Evolutionary conservation across 2,329 filamentous ascomycete species (phyloP).

Genomic region (Dothistroma septosporum): DNA sequence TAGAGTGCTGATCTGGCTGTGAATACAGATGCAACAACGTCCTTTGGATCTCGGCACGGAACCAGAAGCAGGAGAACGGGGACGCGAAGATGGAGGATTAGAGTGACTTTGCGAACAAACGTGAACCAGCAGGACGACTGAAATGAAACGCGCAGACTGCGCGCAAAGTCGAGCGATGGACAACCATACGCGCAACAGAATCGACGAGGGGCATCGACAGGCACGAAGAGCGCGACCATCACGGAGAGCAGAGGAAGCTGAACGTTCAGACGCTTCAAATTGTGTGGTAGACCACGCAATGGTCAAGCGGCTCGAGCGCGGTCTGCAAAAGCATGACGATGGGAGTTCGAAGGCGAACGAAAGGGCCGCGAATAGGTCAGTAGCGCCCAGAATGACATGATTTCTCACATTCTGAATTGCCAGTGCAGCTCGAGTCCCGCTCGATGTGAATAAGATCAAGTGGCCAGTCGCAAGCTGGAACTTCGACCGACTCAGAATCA

Average conservation of each 20-base stretch:
- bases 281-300: too few relatives aligned
- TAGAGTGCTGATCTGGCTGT: background rate
- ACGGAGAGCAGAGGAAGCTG: too few relatives aligned
- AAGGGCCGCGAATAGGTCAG: slow-evolving; percentile 7
- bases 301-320: background rate
- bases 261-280: too few relatives aligned
- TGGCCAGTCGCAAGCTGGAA: background rate
- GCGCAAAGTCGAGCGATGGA: background rate
- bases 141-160: background rate
- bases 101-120: background rate
- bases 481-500: too few relatives aligned
- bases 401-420: background rate
- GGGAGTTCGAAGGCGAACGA: background rate
- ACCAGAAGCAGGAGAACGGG: slow-evolving; percentile 28
- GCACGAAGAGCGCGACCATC: background rate
- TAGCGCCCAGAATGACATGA: slow-evolving; percentile 5
- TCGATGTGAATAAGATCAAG: background rate
- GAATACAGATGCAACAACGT: slow-evolving; percentile 82
- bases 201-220: background rate
- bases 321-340: background rate
- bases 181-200: background rate
- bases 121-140: background rate
- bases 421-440: background rate
- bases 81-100: slow-evolving; percentile 30
- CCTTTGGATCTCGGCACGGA: slow-evolving; percentile 69